phyloP scores from a whole-genome alignment of 2,329 filamentous ascomycete genomes.

The Cadophora luteo-olivacea region DNA sequence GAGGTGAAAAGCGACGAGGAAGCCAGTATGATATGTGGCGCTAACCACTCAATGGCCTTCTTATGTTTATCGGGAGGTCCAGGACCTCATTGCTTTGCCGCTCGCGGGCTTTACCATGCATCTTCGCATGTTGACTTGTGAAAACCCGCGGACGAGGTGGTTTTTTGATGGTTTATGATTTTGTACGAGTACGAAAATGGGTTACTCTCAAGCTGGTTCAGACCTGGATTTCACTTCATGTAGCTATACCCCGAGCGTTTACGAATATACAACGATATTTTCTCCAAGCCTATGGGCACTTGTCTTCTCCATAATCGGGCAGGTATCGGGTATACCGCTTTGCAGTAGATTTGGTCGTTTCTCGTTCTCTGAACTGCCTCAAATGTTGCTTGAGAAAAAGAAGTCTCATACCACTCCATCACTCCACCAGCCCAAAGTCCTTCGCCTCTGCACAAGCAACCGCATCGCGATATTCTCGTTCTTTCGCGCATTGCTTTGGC shows the following conservation, averaged over 20 bases:
- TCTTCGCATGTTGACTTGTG: not conserved
- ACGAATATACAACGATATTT: conserved; percentile 3
- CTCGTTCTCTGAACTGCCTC: too few species aligned
- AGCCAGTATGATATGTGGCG: conserved; percentile 43
- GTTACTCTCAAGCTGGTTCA: not conserved
- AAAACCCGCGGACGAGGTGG: not conserved
- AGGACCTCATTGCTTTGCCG: not conserved
- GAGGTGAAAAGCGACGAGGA: conserved; percentile 37
- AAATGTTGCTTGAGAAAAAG: too few species aligned
- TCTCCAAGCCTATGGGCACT: not conserved
- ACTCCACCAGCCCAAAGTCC: too few species aligned
- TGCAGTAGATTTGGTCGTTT: too few species aligned
- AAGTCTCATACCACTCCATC: too few species aligned
- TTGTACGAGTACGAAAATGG: conserved; percentile 11
- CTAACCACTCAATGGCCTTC: not conserved
- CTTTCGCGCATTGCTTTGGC: too few species aligned
- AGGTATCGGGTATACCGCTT: too few species aligned
- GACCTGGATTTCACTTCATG: conserved; percentile 1
- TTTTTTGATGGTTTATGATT: conserved; percentile 6
- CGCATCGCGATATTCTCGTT: too few species aligned
- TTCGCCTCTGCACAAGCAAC: too few species aligned
- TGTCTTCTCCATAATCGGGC: not conserved
- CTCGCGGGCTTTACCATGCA: not conserved
- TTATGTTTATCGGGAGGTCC: not conserved
- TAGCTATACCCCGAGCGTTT: conserved; percentile 18